Evolutionary conservation across 2,329 filamentous ascomycete species (phyloP), one percentile per base, ranked within the genome.

Genomic region (Colletotrichum ledebouriae): DNA sequence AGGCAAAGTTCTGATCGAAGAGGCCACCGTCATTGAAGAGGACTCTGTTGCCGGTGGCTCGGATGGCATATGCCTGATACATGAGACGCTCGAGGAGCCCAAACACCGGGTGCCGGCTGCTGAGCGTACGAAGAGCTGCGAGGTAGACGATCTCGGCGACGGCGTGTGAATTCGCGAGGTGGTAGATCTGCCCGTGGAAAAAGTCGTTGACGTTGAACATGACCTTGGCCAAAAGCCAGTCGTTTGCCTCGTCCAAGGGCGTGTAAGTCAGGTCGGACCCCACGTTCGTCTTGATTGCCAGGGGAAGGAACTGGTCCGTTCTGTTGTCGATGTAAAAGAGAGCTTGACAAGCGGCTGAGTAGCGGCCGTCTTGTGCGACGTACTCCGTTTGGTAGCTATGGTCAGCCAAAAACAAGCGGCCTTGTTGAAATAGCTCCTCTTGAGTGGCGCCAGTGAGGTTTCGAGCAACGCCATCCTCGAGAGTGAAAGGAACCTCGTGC

Each of bases 171-270:
- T 74, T 74, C 2, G 79, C 78, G 1, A 85, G 74, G 69, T 85
- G 83, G 63, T 79, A 77, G 74, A 78, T 80, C 59, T 84, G 80
- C 0, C 76, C 75, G 65, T 81, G 78, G 74, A 81, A 85, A 41
- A 85, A 76, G 70, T 85, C 82, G 58, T 85, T 84, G 29, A 76
- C 73, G 57, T 84, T 84, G 72, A 83, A 84, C 71, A 83, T 77
- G 49, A 85, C 81, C 75, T 86, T 86, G 6, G 84, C 84, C 4
- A 86, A 73, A 6, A 84, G 73, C 84, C 84, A 86, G 73, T 86
- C 83, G n/a, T 79, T 77, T 3, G 72, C 25, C 0, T 70, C 59
- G 65, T 86, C 84, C 1, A 77, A 71, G 2, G 83, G 83, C 3
- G 84, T 86, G 73, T 86, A 86, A 6, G 80, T n/a, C 0, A 50